These are phyloP conservation scores for Garcia nutans DNA, from an alignment of 345 rosid species.

Conservation along the genomic window DNA sequence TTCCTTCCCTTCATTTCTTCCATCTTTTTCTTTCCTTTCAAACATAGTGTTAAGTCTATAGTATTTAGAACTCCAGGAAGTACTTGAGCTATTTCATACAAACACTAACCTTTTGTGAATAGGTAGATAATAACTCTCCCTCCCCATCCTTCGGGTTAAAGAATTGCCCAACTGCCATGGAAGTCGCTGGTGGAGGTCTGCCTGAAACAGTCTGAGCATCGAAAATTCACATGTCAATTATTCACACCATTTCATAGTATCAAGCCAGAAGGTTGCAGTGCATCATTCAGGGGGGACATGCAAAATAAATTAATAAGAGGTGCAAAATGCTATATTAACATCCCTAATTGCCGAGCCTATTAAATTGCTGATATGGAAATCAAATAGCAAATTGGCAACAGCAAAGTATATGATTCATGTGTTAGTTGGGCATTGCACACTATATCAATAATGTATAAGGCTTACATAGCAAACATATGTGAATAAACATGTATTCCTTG, in stretches of 20 bases:
- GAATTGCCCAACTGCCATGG: slow-evolving; percentile 99
- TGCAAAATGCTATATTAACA: neutral
- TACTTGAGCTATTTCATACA: slow-evolving; percentile 19
- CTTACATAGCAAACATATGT: neutral
- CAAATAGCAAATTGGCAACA: neutral
- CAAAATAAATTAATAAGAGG: neutral
- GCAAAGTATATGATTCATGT: neutral
- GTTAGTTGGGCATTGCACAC: neutral
- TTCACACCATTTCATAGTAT: slow-evolving; percentile 18
- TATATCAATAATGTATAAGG: neutral
- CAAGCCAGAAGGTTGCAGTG: slow-evolving; percentile 12
- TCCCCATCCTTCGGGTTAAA: slow-evolving; percentile 80
- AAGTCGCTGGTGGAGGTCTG: slow-evolving; percentile 96
- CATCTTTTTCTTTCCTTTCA: neutral
- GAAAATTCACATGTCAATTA: slow-evolving; percentile 31
- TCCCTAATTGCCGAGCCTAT: neutral
- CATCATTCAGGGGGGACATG: slow-evolving; percentile 5
- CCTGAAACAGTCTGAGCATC: slow-evolving; percentile 77
- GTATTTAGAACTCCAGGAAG: slow-evolving; percentile 12
- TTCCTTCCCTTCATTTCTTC: neutral
- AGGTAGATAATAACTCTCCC: slow-evolving; percentile 56
- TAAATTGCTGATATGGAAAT: neutral
- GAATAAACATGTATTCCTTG: neutral
- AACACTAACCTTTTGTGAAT: slow-evolving; percentile 63
- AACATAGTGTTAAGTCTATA: slow-evolving; percentile 4